A percentile compares a stretch with the other conserved stretches of the same genome.
Conservation (phyloP, 305 asterid species). For the Plantago coronopus region DNA sequence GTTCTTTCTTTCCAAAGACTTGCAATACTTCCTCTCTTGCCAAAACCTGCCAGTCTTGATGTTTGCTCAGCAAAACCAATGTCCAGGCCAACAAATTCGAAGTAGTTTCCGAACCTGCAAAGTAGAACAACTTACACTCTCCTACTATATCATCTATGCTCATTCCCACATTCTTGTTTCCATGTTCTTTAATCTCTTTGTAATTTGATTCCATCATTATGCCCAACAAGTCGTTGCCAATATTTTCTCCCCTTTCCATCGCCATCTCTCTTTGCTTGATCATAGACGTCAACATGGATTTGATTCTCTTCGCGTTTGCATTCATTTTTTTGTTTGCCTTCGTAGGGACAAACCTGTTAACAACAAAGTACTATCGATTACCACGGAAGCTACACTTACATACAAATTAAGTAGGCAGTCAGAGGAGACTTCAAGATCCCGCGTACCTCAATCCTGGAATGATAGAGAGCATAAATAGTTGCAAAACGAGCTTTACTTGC, state of each 20-base stretch:
- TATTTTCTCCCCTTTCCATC: constrained; percentile 35
- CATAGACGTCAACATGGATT: constrained; percentile 23
- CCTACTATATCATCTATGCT: constrained; percentile 36
- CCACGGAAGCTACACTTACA: no score
- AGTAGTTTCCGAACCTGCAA: constrained; percentile 53
- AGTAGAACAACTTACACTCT: constrained; percentile 48
- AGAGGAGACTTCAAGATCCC: no score
- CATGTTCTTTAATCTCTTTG: constrained; percentile 32
- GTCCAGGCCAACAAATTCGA: constrained; percentile 48
- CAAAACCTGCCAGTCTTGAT: constrained; percentile 45
- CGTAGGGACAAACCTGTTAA: constrained; percentile 42
- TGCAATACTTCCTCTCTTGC: constrained; percentile 46
- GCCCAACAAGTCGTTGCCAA: constrained; percentile 34
- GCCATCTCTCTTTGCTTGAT: constrained; percentile 31
- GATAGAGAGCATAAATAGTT: constrained; percentile 16
- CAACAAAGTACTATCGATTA: background rate
- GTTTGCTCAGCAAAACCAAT: constrained; percentile 35
- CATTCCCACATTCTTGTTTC: constrained; percentile 38
- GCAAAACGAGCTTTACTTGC: constrained; percentile 19
- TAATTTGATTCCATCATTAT: constrained; percentile 39
- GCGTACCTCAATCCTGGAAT: constrained; percentile 46
- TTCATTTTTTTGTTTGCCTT: constrained; percentile 36
- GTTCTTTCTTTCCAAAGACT: no score
- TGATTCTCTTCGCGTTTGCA: constrained; percentile 27
- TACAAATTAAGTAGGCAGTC: background rate